Evolutionary conservation across 1,284 basidiomycete genomes (phyloP).

Genomic region (Omphalotus olearius): DNA sequence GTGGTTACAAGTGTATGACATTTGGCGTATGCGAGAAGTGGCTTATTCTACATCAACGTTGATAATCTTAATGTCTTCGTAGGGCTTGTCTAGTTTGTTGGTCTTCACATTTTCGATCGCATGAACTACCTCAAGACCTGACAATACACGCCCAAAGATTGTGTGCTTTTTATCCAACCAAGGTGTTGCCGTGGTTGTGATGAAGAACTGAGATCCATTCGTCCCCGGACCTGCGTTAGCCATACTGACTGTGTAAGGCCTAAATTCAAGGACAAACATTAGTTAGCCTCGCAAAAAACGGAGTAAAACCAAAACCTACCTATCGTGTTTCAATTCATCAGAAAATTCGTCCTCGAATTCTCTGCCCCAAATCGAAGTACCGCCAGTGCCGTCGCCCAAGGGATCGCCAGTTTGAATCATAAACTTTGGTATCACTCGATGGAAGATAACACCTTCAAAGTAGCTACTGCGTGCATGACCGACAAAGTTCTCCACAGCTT

Average conservation of each 20-base stretch:
- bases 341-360: constrained; percentile 97
- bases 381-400: constrained; percentile 96
- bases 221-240: constrained; percentile 96
- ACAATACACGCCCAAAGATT: constrained; percentile 83
- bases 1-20: constrained; percentile 24
- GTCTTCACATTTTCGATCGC: constrained; percentile 77
- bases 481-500: constrained; percentile 96
- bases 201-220: constrained; percentile 98
- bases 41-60: constrained; percentile 61
- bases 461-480: constrained; percentile 90
- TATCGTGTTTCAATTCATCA: constrained; percentile 85
- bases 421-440: constrained; percentile 98
- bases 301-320: constrained; percentile 37
- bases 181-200: constrained; percentile 93
- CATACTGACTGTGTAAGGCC: constrained; percentile 97
- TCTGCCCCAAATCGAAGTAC: constrained; percentile 89
- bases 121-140: constrained; percentile 83
- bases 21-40: neutral
- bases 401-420: constrained; percentile 99
- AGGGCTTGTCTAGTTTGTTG: constrained; percentile 83
- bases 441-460: constrained; percentile 94
- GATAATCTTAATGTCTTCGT: constrained; percentile 86
- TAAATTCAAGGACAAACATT: constrained; percentile 25
- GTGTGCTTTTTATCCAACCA: constrained; percentile 98
- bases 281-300: constrained; percentile 2